Conservation (phyloP, 768 basidiomycete genomes). For the Pholiota microspora region DNA sequence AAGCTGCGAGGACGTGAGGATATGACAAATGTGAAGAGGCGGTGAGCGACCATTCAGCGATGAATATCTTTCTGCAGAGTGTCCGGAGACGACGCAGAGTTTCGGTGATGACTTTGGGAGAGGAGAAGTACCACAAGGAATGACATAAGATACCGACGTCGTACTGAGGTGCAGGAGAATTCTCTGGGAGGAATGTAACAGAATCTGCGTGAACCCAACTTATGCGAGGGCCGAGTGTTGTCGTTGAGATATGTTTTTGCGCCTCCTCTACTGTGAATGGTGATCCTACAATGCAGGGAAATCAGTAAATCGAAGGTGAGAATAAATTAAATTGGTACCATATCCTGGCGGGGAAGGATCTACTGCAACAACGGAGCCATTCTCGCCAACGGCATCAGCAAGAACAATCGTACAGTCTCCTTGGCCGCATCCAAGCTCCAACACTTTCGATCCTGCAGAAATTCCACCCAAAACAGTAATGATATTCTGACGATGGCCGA, state of each 20-base stretch:
- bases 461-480: constrained; percentile 6
- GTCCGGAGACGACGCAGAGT: constrained; percentile 3
- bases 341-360: constrained; percentile 12
- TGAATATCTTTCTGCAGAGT: constrained; percentile 3
- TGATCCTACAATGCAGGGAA: neutral
- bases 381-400: constrained; percentile 9
- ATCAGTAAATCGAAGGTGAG: neutral
- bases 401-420: constrained; percentile 15
- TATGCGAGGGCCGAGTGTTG: constrained; percentile 9
- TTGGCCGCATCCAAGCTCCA: constrained; percentile 15
- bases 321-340: constrained; percentile 3
- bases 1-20: constrained; percentile 12
- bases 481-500: constrained; percentile 7
- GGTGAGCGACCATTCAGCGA: constrained; percentile 10
- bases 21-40: constrained; percentile 3
- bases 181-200: constrained; percentile 2
- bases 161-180: constrained; percentile 1
- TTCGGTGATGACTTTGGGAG: constrained; percentile 1
- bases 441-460: constrained; percentile 2
- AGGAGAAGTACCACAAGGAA: constrained; percentile 14
- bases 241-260: constrained; percentile 8
- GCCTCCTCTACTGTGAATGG: constrained; percentile 12
- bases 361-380: constrained; percentile 11
- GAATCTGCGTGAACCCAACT: constrained; percentile 7
- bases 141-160: constrained; percentile 8